Conservation (phyloP, 2,329 filamentous ascomycete species). For the Aspergillus udagawae region DNA sequence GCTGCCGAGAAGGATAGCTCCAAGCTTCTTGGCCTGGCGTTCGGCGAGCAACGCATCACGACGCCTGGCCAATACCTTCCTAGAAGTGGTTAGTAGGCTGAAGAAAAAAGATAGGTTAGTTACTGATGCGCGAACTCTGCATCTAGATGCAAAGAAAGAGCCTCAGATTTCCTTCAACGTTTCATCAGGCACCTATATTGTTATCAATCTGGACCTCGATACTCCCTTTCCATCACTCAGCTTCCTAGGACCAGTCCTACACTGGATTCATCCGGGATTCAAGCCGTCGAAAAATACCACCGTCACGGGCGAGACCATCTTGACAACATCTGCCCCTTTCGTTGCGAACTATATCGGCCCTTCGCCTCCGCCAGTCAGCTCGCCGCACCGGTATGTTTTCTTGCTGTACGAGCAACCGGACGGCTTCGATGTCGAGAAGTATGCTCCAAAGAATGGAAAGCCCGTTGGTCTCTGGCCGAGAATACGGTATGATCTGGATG, state of each 20-base stretch:
- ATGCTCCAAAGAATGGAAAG: slow-evolving; percentile 34
- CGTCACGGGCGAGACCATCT: slow-evolving; percentile 3
- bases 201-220: slow-evolving; percentile 27
- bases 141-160: slow-evolving; percentile 17
- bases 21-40: slow-evolving; percentile 29
- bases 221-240: slow-evolving; percentile 27
- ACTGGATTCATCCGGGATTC: slow-evolving; percentile 30
- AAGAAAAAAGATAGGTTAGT: neutral
- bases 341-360: slow-evolving; percentile 43
- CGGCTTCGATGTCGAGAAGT: slow-evolving; percentile 31
- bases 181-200: slow-evolving; percentile 20
- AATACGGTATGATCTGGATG: slow-evolving; percentile 43
- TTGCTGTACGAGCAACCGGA: slow-evolving; percentile 48
- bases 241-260: slow-evolving; percentile 26
- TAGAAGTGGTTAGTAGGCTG: slow-evolving; percentile 22
- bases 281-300: slow-evolving; percentile 6
- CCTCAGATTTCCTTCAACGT: slow-evolving; percentile 17
- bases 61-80: slow-evolving; percentile 29
- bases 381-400: slow-evolving; percentile 50
- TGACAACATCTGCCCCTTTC: slow-evolving; percentile 18
- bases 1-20: slow-evolving; percentile 28
- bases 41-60: slow-evolving; percentile 23
- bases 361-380: slow-evolving; percentile 44
- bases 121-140: neutral
- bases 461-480: slow-evolving; percentile 34